Percentiles rank a stretch among this genome's conserved stretches.
phyloP scores from a whole-genome alignment of 2,329 filamentous ascomycete species.

The Phaeosphaeria sp. region DNA sequence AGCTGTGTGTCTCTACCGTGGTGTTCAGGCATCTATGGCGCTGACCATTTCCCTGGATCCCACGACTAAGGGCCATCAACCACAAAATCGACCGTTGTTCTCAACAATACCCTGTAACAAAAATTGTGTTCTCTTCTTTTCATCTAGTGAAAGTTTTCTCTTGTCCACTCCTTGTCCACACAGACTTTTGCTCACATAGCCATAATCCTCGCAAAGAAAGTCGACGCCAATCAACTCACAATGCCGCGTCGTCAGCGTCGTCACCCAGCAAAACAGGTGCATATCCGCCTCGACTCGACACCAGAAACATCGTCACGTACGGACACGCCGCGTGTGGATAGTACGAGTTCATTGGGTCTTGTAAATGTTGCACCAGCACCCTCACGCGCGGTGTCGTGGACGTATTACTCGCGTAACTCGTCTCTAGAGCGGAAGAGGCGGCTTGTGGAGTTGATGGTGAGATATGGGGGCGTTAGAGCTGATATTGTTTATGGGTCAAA shows the following conservation, averaged over 20 bases:
- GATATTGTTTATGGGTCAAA: no score
- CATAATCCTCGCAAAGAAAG: no score
- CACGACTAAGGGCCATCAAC: background rate
- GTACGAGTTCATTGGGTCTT: background rate
- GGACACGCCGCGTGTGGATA: background rate
- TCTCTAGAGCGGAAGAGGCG: background rate
- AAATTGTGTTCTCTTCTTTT: no score
- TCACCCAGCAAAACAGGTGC: background rate
- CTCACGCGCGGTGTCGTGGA: background rate
- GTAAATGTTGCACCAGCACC: background rate
- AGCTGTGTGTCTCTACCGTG: background rate
- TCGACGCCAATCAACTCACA: no score
- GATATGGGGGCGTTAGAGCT: background rate
- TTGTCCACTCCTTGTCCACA: background rate
- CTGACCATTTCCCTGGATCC: background rate
- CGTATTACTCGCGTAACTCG: background rate
- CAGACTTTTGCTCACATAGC: no score
- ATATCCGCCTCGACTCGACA: background rate
- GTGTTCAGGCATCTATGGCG: background rate
- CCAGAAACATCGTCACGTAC: background rate
- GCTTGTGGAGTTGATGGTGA: background rate
- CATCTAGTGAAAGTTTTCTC: background rate
- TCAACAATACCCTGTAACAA: no score
- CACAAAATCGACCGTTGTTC: background rate
- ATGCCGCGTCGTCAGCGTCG: background rate